Evolutionary conservation across 1,284 basidiomycete genomes (phyloP), one percentile per base, ranked within the genome.

Genomic region (Takashimella tepidaria): DNA sequence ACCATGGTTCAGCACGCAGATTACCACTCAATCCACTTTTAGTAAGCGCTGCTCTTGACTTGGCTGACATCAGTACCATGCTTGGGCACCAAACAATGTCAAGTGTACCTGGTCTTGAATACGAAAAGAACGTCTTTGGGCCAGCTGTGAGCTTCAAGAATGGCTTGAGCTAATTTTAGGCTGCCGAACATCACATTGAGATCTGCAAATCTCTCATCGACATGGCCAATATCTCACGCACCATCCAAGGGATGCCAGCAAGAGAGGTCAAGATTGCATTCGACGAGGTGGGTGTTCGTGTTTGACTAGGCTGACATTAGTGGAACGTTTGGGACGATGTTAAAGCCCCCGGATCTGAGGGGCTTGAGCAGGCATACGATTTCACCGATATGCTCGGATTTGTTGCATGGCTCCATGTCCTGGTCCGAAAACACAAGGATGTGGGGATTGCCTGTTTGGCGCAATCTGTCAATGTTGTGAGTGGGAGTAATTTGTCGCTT

Each of bases 391-490:
- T 82, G 27, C 75, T 84, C 4, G 82, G 81, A 60, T 74, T 73
- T 64, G 79, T 80, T 4, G 76, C 81, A 2, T 85, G 83, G 82
- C 69, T 85, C 51, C 82, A 84, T 67, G 78, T 83, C 12, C 81
- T 84, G 56, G 78, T 84, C 16, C 76, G 82, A 11, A 81, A 84
- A 49, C 79, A 80, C 3, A 79, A 82, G 60, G 73, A 82, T 20
- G 79, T 84, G 45, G 80, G 80, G 52, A 81, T 84, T 48, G 83
- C 83, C 0, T 84, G 83, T 62, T 79, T 84, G 50, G 83, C 83
- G 1, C 83, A 85, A 76, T 80, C 69, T 37, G 79, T 66, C 57
- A 70, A 70, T 49, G 68, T 69, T 31, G 62, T 63, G 43, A 51
- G n/a, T n/a, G n/a, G n/a, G n/a, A n/a, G 62, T 63, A 21, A 41